Base-by-base conservation (phyloP, 805 yeast species). In the Cyberlindnera nakhonratchasimensis region DNA sequence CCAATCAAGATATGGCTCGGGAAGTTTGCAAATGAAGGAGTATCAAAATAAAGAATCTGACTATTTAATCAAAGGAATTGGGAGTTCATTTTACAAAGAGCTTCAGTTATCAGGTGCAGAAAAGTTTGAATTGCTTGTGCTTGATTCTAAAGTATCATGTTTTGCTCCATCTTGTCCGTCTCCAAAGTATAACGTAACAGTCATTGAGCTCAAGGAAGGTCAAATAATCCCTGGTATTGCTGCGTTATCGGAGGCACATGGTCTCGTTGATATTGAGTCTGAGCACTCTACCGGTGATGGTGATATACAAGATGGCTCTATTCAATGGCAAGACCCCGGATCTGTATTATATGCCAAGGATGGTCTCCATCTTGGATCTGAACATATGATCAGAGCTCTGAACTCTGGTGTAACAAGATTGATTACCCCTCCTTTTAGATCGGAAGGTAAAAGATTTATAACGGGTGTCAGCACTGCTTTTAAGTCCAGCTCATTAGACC, bases 271-370 rank as follows among this genome's bases (percentile, higher is more conserved):
- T 19, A 41, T 41, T 8, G 33, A 30, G 7, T 41, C 44, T 10
- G 44, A 41, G 28, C 40, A 30, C 17, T 35, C 44, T 12, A 41
- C 44, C 4, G 44, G 44, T 24, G 44, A 41, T 35, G 44, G 44
- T 26, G 44, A 41, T 31, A 17, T 31, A 10, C 28, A 34, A 17
- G 44, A 34, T 3, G 21, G 22, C 11, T 11, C 26, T n/a, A n/a
- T n/a, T 20, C 28, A 3, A 14, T 11, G 12, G 7, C 34, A 2
- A 9, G 25, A 34, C 17, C 39, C 43, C 3, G 10, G 18, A 10
- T 8, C 38, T 23, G 17, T 41, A 16, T 10, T 41, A 9, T 26
- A 22, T n/a, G 36, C 44, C n/a, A 41, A 24, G n/a, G 40, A 41
- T 31, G 44, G 44, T 3, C 37, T 41, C 10, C 36, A 29, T 16